These are phyloP conservation scores for Trichoderma guizhouense DNA, from an alignment of 2,329 filamentous ascomycete species.

Conservation along the genomic window DNA sequence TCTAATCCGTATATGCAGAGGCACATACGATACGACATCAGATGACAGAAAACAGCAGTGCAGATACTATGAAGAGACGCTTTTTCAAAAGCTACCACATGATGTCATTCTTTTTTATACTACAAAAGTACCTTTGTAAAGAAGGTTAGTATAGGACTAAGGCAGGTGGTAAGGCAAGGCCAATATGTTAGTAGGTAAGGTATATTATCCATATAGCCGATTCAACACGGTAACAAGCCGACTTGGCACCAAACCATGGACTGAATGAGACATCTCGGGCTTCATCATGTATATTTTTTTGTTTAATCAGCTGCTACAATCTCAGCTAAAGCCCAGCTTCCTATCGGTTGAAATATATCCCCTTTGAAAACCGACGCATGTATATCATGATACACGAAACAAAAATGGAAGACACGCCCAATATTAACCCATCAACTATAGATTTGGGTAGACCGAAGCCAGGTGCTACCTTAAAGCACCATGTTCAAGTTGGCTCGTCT, in stretches of 20 bases:
- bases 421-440: not conserved
- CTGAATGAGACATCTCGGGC: not conserved
- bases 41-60: not conserved
- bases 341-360: not conserved
- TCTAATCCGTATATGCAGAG: no score
- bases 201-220: not conserved
- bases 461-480: not conserved
- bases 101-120: not conserved
- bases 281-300: not conserved
- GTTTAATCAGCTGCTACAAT: not conserved
- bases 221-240: not conserved
- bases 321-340: not conserved
- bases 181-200: no score
- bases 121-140: not conserved
- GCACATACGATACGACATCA: not conserved
- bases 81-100: not conserved
- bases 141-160: not conserved
- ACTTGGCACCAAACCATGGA: not conserved
- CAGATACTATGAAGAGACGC: no score
- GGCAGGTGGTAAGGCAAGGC: not conserved
- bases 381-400: not conserved
- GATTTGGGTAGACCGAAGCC: not conserved
- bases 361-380: not conserved
- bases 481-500: not conserved
- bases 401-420: not conserved